Percentiles rank a stretch among this genome's conserved stretches.
These are phyloP conservation scores for Fusarium miscanthi DNA, from an alignment of 2,329 filamentous ascomycete species.

Conservation along the genomic window DNA sequence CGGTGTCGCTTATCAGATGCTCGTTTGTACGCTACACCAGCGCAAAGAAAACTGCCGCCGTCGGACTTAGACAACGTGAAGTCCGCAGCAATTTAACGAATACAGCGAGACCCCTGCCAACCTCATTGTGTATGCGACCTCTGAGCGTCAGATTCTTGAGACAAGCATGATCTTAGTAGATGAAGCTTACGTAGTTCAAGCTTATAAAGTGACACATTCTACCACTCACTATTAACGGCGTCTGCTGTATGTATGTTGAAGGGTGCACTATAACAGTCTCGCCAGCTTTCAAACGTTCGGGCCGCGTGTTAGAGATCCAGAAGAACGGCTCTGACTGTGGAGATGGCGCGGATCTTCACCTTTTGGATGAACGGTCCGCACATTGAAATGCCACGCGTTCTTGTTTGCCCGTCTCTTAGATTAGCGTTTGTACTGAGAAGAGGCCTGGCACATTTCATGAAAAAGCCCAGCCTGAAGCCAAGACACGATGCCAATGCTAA, in stretches of 20 bases:
- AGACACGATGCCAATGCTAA: conserved; percentile 1
- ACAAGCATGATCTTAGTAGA: not conserved
- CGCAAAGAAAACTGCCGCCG: conserved; percentile 6
- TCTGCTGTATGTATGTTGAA: not conserved
- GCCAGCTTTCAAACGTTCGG: not conserved
- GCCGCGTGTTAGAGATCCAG: conserved; percentile 8
- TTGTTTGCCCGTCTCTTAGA: not conserved
- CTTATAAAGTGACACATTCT: not conserved
- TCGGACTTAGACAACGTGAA: not conserved
- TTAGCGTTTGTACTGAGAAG: not conserved
- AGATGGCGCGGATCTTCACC: conserved; percentile 8
- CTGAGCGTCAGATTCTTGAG: not conserved
- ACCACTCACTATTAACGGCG: not conserved
- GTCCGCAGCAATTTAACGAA: not conserved
- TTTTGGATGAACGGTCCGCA: not conserved
- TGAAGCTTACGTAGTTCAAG: conserved; percentile 4
- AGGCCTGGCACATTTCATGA: not conserved
- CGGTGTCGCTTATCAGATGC: not conserved
- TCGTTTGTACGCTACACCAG: not conserved
- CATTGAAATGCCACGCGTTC: conserved; percentile 17
- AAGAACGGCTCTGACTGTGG: conserved; percentile 2
- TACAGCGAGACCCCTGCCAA: not conserved
- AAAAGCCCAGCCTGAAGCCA: conserved; percentile 22
- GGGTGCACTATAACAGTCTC: not conserved
- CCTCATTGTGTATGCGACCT: not conserved